phyloP scores from a whole-genome alignment of 768 basidiomycete species.

The Trametes cinnabarina region DNA sequence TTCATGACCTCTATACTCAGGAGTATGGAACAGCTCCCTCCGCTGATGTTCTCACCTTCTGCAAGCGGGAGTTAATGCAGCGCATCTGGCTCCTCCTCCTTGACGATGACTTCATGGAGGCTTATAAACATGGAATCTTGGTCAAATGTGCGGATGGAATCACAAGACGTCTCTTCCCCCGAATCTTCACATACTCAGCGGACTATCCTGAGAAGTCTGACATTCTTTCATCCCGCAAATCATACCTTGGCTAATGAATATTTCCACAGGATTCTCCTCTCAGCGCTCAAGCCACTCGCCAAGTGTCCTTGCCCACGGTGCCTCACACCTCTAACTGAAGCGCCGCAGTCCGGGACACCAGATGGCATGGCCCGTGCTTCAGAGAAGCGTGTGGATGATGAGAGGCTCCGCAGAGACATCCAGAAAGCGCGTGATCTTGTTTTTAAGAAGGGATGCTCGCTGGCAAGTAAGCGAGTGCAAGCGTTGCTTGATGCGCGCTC shows the following conservation, averaged over 20 bases:
- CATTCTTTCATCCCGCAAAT: not conserved
- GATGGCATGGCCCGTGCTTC: conserved; percentile 9
- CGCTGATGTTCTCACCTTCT: conserved; percentile 29
- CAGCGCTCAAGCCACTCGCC: conserved; percentile 38
- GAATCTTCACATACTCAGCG: conserved; percentile 30
- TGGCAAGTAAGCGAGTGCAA: conserved; percentile 11
- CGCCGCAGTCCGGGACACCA: conserved; percentile 19
- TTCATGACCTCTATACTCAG: conserved; percentile 31
- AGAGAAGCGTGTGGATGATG: conserved; percentile 24
- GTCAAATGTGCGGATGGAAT: conserved; percentile 29
- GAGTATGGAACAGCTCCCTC: conserved; percentile 17
- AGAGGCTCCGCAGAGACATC: not conserved
- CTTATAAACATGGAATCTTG: conserved; percentile 27
- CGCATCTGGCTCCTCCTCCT: conserved; percentile 25
- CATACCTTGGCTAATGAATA: no score
- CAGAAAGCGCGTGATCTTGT: conserved; percentile 13
- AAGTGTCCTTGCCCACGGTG: conserved; percentile 41
- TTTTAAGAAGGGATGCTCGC: conserved; percentile 13
- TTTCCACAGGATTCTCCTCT: conserved; percentile 27
- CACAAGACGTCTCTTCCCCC: conserved; percentile 21
- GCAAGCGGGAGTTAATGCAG: conserved; percentile 31
- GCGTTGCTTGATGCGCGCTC: conserved; percentile 15
- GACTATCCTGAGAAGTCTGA: conserved; percentile 38
- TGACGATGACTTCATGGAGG: conserved; percentile 24
- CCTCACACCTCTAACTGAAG: conserved; percentile 24